phyloP scores from a whole-genome alignment of 2,329 filamentous ascomycete genomes.

The Cladophialophora bantiana region DNA sequence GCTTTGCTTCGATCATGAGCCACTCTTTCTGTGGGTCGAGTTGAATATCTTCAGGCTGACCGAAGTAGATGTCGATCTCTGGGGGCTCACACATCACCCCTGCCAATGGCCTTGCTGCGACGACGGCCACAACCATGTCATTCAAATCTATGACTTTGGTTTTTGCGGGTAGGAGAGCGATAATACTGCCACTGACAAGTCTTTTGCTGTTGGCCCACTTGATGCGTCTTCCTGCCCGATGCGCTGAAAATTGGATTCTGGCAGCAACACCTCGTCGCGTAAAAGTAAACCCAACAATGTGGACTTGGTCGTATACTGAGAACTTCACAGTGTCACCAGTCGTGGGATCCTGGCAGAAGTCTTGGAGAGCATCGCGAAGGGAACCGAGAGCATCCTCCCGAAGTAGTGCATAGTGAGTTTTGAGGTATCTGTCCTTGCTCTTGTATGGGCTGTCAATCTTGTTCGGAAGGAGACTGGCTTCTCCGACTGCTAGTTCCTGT shows the following conservation, averaged over 20 bases:
- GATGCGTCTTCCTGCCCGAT: constrained; percentile 70
- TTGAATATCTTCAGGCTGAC: constrained; percentile 63
- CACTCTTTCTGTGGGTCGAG: constrained; percentile 74
- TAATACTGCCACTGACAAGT: constrained; percentile 61
- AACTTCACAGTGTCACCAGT: constrained; percentile 66
- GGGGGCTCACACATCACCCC: constrained; percentile 72
- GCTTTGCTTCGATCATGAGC: constrained; percentile 78
- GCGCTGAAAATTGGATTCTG: constrained; percentile 73
- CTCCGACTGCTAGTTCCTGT: constrained; percentile 46
- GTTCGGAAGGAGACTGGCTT: constrained; percentile 59
- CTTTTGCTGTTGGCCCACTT: constrained; percentile 70
- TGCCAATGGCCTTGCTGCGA: constrained; percentile 72
- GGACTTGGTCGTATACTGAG: constrained; percentile 75
- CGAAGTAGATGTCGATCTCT: constrained; percentile 78
- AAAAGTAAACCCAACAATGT: constrained; percentile 70
- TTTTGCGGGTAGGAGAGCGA: constrained; percentile 61
- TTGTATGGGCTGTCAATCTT: constrained; percentile 63
- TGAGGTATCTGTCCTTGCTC: constrained; percentile 70
- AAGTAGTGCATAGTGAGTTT: constrained; percentile 75
- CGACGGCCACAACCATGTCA: constrained; percentile 65
- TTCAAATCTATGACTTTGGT: constrained; percentile 71
- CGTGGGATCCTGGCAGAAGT: constrained; percentile 59
- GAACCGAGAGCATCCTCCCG: constrained; percentile 76
- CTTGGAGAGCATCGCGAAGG: constrained; percentile 70
- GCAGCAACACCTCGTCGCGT: constrained; percentile 68